Evolutionary conservation across 768 basidiomycete species (phyloP).

Genomic region (Leccinum sublutescens): DNA sequence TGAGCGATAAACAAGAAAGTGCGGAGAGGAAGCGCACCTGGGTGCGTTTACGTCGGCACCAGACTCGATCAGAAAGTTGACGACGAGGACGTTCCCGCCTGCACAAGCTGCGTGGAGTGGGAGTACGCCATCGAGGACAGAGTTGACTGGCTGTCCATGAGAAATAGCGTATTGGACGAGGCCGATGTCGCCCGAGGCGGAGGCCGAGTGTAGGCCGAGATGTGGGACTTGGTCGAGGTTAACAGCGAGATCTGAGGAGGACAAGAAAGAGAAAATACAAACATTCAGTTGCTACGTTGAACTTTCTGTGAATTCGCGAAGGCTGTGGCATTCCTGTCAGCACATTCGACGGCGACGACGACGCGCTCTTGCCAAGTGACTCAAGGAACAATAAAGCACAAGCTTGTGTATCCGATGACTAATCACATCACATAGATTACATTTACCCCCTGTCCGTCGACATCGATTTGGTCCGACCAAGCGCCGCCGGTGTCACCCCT

Average conservation of each 20-base stretch:
- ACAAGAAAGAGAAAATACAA: slow-evolving; percentile 11
- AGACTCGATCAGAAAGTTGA: slow-evolving; percentile 82
- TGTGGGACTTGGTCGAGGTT: slow-evolving; percentile 60
- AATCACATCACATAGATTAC: slow-evolving; percentile 13
- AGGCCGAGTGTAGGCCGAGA: slow-evolving; percentile 74
- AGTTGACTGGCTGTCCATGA: slow-evolving; percentile 95
- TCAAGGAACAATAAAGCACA: not conserved
- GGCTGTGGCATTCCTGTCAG: slow-evolving; percentile 31
- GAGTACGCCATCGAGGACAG: slow-evolving; percentile 93
- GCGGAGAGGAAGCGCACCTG: slow-evolving; percentile 49
- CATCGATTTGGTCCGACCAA: slow-evolving; percentile 21
- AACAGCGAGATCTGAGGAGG: not conserved
- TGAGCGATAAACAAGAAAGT: slow-evolving; percentile 10
- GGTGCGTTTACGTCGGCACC: slow-evolving; percentile 99
- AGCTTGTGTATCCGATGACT: slow-evolving; percentile 9
- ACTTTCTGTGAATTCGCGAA: slow-evolving; percentile 44
- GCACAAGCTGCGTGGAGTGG: slow-evolving; percentile 94
- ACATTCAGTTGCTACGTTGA: slow-evolving; percentile 56
- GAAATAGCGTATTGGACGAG: slow-evolving; percentile 90
- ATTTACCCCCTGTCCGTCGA: slow-evolving; percentile 17
- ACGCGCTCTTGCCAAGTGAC: not conserved
- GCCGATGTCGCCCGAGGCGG: slow-evolving; percentile 84
- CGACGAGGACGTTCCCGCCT: slow-evolving; percentile 85
- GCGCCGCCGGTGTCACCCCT: slow-evolving; percentile 24
- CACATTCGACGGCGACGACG: not conserved